Conservation (phyloP, 2,329 filamentous ascomycete species). For the Plectosphaerella sp. region DNA sequence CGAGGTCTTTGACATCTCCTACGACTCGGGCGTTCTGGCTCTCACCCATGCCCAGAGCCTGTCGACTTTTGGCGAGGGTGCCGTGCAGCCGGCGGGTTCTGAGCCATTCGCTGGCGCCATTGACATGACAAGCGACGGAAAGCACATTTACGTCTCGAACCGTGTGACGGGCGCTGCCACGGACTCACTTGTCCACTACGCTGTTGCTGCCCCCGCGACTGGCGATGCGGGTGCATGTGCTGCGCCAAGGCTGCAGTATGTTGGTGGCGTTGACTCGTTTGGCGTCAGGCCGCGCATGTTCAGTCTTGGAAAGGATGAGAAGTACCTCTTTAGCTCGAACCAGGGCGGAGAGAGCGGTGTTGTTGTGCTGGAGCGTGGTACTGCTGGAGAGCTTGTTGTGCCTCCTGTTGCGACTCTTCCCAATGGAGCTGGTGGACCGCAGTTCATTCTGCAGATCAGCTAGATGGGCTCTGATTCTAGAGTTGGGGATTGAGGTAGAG, state of each 20-base stretch:
- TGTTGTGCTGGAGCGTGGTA: constrained; percentile 29
- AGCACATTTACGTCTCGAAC: constrained; percentile 47
- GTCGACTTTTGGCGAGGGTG: constrained; percentile 28
- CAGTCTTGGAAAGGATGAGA: constrained; percentile 28
- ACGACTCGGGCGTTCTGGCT: constrained; percentile 26
- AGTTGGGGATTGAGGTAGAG: neutral
- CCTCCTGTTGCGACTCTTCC: constrained; percentile 20
- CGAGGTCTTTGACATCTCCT: constrained; percentile 35
- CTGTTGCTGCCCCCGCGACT: constrained; percentile 17
- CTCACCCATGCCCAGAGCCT: constrained; percentile 31
- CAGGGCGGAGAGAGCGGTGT: constrained; percentile 34
- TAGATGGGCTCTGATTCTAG: neutral
- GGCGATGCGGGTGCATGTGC: constrained; percentile 14
- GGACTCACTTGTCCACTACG: constrained; percentile 45
- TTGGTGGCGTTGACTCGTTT: constrained; percentile 25
- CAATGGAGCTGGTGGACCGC: constrained; percentile 19
- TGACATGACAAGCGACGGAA: constrained; percentile 32
- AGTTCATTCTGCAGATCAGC: constrained; percentile 26
- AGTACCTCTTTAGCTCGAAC: constrained; percentile 41
- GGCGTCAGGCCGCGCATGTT: constrained; percentile 43
- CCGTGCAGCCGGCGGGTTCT: constrained; percentile 26
- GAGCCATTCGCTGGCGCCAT: constrained; percentile 39
- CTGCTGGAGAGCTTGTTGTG: constrained; percentile 22
- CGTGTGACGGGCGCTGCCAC: constrained; percentile 32
- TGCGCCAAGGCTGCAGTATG: constrained; percentile 26